Conservation (phyloP, 2,329 filamentous ascomycete genomes). For the Clonostachys sp. region DNA sequence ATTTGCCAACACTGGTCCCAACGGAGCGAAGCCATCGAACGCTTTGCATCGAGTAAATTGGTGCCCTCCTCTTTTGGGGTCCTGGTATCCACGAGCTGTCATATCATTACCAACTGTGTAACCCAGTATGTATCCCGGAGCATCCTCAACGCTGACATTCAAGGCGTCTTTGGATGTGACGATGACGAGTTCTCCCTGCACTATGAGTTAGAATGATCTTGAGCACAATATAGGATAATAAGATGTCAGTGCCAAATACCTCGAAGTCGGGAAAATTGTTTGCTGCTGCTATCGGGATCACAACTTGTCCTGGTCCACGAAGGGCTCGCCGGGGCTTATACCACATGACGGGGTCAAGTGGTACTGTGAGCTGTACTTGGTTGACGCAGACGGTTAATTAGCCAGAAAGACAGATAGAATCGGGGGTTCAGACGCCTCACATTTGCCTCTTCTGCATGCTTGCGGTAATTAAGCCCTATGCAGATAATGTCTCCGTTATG, state of each 20-base stretch:
- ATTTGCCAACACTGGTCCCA: slow-evolving; percentile 33
- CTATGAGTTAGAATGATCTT: too few species aligned
- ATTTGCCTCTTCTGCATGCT: slow-evolving; percentile 14
- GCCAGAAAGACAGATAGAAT: background rate
- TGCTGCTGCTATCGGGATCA: too few species aligned
- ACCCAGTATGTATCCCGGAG: slow-evolving; percentile 46
- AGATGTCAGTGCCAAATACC: slow-evolving; percentile 6
- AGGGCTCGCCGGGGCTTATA: slow-evolving; percentile 8
- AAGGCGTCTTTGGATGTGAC: slow-evolving; percentile 41
- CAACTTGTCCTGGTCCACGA: too few species aligned
- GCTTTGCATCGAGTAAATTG: slow-evolving; percentile 50
- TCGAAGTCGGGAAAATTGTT: slow-evolving; percentile 36
- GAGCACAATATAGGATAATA: too few species aligned
- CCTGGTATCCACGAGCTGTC: slow-evolving; percentile 41
- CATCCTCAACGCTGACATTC: slow-evolving; percentile 39
- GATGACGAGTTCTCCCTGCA: slow-evolving; percentile 36
- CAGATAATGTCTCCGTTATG: slow-evolving; percentile 9
- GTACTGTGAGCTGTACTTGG: slow-evolving; percentile 4
- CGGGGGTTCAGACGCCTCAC: slow-evolving; percentile 1
- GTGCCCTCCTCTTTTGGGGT: slow-evolving; percentile 24
- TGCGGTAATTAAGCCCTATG: slow-evolving; percentile 16
- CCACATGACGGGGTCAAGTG: slow-evolving; percentile 7
- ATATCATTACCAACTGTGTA: slow-evolving; percentile 53
- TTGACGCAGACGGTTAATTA: background rate
- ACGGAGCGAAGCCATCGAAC: slow-evolving; percentile 43